Base-by-base conservation (phyloP, 192 early-diverging fungal genomes). In the Coemansia sp. region DNA sequence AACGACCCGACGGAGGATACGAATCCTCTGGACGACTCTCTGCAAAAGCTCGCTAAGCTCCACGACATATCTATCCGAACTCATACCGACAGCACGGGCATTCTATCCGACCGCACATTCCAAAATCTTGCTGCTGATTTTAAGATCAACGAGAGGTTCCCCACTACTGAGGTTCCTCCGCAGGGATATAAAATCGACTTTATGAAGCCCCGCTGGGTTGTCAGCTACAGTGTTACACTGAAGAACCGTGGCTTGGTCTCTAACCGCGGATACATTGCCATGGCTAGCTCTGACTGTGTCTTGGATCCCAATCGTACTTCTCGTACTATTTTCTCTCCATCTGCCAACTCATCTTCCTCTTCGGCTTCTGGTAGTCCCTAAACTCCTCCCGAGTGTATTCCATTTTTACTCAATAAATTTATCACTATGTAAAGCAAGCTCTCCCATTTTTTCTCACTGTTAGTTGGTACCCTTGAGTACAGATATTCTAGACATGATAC, bases 201-300 rank as follows among this genome's bases (percentile, higher is more conserved):
- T 53, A 84, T 84, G 82, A 55, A 70, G 57, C 82, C 77, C 17
- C 77, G 82, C 13, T 84, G 82, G 82, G 77, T 79, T 1, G 77
- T 69, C 38, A 84, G 74, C 50, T 84, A 84, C 53, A 84, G 57
- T 30, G 74, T 84, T 13, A 43, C 70, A 30, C 70, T 76, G 40
- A 68, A 64, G 16, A 76, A 70, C 65, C 63, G 76, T 17, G 77
- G 77, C 0, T 66, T 84, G 57, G 69, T 84, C 1, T 77, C 76
- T 5, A 78, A 78, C 70, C 74, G 81, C 37, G 81, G 81, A 7
- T 84, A 78, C 66, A 84, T 84, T 49, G 76, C 70, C 44, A 84
- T 84, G 81, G 77, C 77, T 47, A 84, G 81, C 76, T 78, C 76
- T 13, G 81, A 84, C 77, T 73, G 70, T 17, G 76, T 78, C 1